Conservation (phyloP, 176 grass and related monocot genomes). For the Coix lacrymajobi region DNA sequence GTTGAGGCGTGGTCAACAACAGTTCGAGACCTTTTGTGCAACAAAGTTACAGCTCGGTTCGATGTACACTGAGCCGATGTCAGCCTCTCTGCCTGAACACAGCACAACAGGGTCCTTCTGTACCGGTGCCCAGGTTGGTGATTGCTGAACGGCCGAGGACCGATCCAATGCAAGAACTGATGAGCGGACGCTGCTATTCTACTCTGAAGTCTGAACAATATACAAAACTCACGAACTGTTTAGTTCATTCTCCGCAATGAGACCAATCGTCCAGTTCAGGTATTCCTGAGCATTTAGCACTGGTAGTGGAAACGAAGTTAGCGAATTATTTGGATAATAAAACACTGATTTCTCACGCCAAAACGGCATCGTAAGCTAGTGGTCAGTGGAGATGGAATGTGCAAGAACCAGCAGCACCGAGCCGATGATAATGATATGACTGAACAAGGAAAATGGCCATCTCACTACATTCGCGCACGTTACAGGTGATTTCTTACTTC, state of each 20-base stretch:
- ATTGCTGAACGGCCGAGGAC: not conserved
- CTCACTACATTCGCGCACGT: not conserved
- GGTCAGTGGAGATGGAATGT: not conserved
- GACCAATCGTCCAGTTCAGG: not conserved
- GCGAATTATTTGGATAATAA: not conserved
- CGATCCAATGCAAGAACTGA: not conserved
- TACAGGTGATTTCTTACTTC: not conserved
- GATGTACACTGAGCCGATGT: not conserved
- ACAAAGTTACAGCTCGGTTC: not conserved
- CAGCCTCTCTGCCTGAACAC: not conserved
- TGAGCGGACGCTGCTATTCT: not conserved
- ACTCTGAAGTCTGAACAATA: not conserved
- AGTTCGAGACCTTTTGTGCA: not conserved
- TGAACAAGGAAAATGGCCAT: not conserved
- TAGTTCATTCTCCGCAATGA: not conserved
- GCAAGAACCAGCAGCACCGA: not conserved
- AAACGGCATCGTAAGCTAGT: not conserved
- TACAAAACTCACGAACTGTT: not conserved
- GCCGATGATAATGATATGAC: not conserved
- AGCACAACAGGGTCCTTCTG: not conserved
- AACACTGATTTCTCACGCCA: not conserved
- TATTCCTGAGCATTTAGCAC: not conserved
- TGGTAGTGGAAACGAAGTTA: not conserved
- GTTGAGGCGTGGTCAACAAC: not conserved
- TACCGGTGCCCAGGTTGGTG: not conserved